These are phyloP conservation scores for Diaporthe helianthi DNA, from an alignment of 2,329 filamentous ascomycete genomes.

Conservation along the genomic window DNA sequence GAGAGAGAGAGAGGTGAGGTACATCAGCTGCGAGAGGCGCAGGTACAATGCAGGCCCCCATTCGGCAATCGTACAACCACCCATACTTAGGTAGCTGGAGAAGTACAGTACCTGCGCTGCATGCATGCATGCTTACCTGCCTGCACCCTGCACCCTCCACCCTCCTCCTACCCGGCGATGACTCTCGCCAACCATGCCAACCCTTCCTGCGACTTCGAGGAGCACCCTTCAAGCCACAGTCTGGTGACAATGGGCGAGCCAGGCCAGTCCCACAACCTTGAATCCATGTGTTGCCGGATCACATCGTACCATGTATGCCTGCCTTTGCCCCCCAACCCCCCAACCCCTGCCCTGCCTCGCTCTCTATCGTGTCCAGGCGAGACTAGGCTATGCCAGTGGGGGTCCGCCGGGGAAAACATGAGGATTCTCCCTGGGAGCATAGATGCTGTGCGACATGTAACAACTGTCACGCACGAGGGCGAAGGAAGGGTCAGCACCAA, in stretches of 20 bases:
- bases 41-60: constrained; percentile 14
- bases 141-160: background rate
- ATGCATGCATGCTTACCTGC: background rate
- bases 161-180: background rate
- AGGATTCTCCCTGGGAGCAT: background rate
- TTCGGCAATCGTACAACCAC: constrained; percentile 10
- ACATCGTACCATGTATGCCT: background rate
- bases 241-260: background rate
- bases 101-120: background rate
- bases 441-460: background rate
- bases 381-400: background rate
- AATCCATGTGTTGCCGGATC: constrained; percentile 6
- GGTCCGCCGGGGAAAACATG: background rate
- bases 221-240: constrained; percentile 8
- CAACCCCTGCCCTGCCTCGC: constrained; percentile 4
- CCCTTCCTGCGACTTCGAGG: background rate
- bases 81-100: background rate
- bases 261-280: constrained; percentile 7
- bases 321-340: too few relatives aligned
- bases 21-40: background rate
- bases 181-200: background rate
- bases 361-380: background rate
- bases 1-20: background rate
- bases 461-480: background rate
- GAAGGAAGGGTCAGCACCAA: background rate